Percentiles rank a stretch among this genome's conserved stretches.
phyloP scores from a whole-genome alignment of 352 stramenopile species.

The Phytopythium litorale region DNA sequence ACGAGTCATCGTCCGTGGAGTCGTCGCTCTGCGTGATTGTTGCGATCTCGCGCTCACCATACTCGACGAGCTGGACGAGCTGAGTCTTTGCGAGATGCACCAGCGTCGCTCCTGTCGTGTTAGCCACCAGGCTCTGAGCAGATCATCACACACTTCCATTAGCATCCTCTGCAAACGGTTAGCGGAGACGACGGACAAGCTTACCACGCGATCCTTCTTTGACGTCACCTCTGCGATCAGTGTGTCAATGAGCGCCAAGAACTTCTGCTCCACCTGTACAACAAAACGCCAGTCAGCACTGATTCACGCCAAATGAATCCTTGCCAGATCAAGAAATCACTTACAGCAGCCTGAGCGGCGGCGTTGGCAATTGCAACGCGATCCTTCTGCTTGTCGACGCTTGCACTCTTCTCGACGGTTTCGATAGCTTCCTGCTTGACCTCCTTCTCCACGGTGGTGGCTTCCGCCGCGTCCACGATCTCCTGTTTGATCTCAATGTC shows the following conservation, averaged over 20 bases:
- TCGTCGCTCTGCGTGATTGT: conserved; percentile 26
- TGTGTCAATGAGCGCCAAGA: conserved; percentile 46
- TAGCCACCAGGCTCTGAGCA: conserved; percentile 46
- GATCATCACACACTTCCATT: neutral
- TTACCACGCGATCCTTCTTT: conserved; percentile 45
- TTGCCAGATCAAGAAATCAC: neutral
- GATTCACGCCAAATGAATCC: neutral
- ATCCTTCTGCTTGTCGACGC: neutral
- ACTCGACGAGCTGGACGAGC: conserved; percentile 56
- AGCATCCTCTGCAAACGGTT: neutral
- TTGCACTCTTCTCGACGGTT: neutral
- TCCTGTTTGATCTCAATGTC: conserved; percentile 4
- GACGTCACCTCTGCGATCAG: conserved; percentile 63
- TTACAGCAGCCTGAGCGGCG: neutral
- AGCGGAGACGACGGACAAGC: neutral
- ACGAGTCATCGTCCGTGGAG: conserved; percentile 19
- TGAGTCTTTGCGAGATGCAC: conserved; percentile 74
- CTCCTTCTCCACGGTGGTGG: conserved; percentile 16
- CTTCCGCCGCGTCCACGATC: neutral
- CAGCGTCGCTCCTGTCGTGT: conserved; percentile 67
- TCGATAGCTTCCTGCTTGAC: conserved; percentile 20
- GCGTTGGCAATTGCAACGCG: neutral
- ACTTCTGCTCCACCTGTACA: conserved; percentile 46
- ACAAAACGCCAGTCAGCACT: neutral
- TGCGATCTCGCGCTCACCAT: conserved; percentile 47